A percentile compares a stretch with the other conserved stretches of the same genome.
Conservation (phyloP, 495 filamentous ascomycete genomes). For the Baudoinia panamericana region DNA sequence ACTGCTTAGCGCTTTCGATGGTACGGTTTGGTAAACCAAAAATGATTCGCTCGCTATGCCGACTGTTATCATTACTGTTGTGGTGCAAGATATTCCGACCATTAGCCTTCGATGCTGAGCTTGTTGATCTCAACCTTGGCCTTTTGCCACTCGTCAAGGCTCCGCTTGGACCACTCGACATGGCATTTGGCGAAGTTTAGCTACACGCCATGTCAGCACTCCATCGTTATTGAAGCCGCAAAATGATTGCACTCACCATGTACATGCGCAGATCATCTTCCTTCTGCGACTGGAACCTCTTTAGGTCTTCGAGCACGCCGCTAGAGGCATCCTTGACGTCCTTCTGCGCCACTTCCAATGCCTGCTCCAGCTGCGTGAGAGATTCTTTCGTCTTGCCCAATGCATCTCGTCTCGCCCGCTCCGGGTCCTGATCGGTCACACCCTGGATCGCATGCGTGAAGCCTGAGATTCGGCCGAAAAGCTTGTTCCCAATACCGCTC, state of each 20-base stretch:
- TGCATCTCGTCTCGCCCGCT: slow-evolving; percentile 78
- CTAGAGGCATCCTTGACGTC: slow-evolving; percentile 84
- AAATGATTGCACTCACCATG: slow-evolving; percentile 55
- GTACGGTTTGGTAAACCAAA: slow-evolving; percentile 39
- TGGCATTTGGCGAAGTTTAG: slow-evolving; percentile 87
- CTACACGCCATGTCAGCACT: slow-evolving; percentile 33
- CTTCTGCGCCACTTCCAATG: slow-evolving; percentile 67
- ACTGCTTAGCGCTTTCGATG: too few species aligned
- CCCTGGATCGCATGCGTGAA: slow-evolving; percentile 76
- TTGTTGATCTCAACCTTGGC: slow-evolving; percentile 85
- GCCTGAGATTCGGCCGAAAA: slow-evolving; percentile 77
- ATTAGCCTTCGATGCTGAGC: too few species aligned
- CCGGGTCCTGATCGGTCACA: slow-evolving; percentile 89
- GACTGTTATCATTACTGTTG: too few species aligned
- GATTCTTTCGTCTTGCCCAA: slow-evolving; percentile 87
- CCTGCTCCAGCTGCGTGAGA: slow-evolving; percentile 67
- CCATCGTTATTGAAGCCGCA: slow-evolving; percentile 20
- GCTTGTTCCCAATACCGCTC: slow-evolving; percentile 57
- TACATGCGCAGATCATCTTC: slow-evolving; percentile 86
- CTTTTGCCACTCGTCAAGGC: slow-evolving; percentile 90
- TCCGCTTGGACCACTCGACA: slow-evolving; percentile 97
- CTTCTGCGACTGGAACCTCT: slow-evolving; percentile 85
- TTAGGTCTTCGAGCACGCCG: slow-evolving; percentile 75
- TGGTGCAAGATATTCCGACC: too few species aligned
- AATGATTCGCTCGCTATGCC: too few species aligned